A percentile compares a stretch with the other conserved stretches of the same genome.
Conservation (phyloP, 257 asterid species). For the Voacanga thouarsii region DNA sequence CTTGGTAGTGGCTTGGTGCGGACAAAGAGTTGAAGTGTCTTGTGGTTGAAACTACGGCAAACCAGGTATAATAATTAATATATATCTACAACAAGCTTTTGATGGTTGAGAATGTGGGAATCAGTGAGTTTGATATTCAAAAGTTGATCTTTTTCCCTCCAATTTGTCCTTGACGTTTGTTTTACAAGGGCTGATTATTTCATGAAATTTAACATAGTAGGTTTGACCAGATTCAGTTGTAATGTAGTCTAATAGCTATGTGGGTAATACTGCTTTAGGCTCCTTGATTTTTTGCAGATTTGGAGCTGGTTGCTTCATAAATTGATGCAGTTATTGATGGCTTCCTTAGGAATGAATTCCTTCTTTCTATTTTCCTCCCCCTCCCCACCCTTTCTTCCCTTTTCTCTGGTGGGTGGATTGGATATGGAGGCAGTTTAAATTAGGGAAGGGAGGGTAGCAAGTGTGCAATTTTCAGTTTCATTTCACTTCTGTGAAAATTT, state of each 20-base stretch:
- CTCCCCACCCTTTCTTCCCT: not conserved
- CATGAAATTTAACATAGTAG: not conserved
- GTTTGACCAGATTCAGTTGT: not conserved
- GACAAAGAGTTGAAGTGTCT: slow-evolving; percentile 67
- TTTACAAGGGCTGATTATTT: not conserved
- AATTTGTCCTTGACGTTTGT: not conserved
- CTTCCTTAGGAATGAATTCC: not conserved
- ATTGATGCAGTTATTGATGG: not conserved
- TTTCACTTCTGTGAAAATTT: not conserved
- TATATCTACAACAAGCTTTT: not conserved
- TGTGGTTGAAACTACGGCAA: slow-evolving; percentile 67
- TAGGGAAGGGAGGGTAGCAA: not conserved
- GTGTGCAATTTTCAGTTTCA: not conserved
- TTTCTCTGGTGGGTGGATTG: not conserved
- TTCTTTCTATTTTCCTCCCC: no score
- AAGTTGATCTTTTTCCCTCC: not conserved
- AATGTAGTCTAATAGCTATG: not conserved
- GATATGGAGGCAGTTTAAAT: not conserved
- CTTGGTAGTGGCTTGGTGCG: slow-evolving; percentile 68
- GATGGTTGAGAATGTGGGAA: not conserved
- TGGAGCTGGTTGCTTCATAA: not conserved
- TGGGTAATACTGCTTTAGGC: not conserved
- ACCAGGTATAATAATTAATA: slow-evolving; percentile 46
- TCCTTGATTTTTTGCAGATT: not conserved
- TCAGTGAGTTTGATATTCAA: not conserved